Evolutionary conservation across 164 flowering plant species (phyloP).

Genomic region (Nelumbo lutea): DNA sequence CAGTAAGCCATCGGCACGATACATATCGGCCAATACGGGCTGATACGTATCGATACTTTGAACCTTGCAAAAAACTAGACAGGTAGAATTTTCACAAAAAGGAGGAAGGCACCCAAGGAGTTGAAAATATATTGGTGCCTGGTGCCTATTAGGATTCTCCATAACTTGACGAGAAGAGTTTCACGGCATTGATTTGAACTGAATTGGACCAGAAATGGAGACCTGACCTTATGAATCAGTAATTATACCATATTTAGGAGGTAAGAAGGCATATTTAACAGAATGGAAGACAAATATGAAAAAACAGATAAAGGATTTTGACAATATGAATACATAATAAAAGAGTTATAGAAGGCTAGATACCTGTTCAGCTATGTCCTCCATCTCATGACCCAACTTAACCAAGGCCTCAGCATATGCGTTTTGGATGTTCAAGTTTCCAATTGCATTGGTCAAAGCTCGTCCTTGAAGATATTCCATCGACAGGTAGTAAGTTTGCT

Average conservation of each 20-base stretch:
- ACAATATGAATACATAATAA: not conserved
- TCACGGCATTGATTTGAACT: not conserved
- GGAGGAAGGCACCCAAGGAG: not conserved
- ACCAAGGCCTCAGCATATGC: conserved; percentile 80
- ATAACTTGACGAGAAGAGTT: not conserved
- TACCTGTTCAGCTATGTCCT: conserved; percentile 82
- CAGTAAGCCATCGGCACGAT: no score
- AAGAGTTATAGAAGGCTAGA: not conserved
- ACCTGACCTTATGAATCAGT: not conserved
- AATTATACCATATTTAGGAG: not conserved
- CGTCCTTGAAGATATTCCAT: conserved; percentile 99
- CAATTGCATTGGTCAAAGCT: conserved; percentile 87
- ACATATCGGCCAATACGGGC: no score
- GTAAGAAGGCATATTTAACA: not conserved
- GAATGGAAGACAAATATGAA: not conserved
- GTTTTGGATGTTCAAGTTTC: conserved; percentile 63
- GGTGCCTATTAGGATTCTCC: not conserved
- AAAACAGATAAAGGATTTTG: not conserved
- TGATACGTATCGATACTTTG: not conserved
- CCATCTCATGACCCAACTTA: conserved; percentile 83
- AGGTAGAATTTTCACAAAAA: not conserved
- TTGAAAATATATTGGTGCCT: not conserved
- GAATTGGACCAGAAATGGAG: not conserved
- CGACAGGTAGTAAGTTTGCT: conserved; percentile 90
- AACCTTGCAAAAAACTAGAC: not conserved